phyloP scores from a whole-genome alignment of 192 early-diverging fungal genomes.

The Coemansia umbellata region DNA sequence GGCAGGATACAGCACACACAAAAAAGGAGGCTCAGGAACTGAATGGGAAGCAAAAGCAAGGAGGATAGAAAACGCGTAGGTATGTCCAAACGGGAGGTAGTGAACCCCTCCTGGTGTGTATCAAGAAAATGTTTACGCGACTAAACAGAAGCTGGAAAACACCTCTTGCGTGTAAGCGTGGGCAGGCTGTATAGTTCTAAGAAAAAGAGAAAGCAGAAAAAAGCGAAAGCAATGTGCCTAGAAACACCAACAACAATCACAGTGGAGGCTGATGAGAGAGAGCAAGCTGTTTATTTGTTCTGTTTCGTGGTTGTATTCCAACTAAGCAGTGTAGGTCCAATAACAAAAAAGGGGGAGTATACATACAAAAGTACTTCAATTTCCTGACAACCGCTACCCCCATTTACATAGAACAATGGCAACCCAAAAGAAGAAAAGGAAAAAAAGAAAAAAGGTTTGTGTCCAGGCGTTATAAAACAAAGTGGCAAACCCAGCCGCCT shows the following conservation, averaged over 20 bases:
- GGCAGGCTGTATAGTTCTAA: no score
- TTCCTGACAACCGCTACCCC: slow-evolving; percentile 12
- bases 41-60: neutral
- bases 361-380: neutral
- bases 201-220: neutral
- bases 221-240: no score
- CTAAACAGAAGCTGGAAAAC: no score
- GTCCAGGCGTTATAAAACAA: neutral
- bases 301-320: neutral
- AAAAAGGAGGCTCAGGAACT: neutral
- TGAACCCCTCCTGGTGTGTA: neutral
- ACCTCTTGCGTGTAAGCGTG: no score
- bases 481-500: neutral
- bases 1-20: neutral
- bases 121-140: no score
- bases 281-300: slow-evolving; percentile 1
- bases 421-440: neutral
- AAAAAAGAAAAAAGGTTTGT: neutral
- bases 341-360: slow-evolving; percentile 13
- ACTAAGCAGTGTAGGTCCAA: neutral
- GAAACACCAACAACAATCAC: slow-evolving; percentile 19
- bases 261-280: slow-evolving; percentile 3
- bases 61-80: neutral
- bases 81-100: neutral
- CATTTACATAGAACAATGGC: slow-evolving; percentile 33